Evolutionary conservation across 192 early-diverging fungal genomes (phyloP), one percentile per base, ranked within the genome.

Genomic region (Mortierella hygrophila): DNA sequence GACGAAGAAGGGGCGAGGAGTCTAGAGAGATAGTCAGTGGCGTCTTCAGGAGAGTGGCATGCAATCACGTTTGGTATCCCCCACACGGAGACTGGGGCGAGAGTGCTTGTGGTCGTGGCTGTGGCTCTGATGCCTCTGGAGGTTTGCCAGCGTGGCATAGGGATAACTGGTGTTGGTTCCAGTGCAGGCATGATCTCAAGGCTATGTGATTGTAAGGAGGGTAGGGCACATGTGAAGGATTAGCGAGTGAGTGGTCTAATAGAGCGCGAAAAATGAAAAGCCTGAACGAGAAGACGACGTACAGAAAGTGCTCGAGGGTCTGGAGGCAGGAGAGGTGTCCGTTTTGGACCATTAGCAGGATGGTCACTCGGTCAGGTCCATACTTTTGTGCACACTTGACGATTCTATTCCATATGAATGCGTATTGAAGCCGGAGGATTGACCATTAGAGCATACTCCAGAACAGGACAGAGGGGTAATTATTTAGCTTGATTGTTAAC

Each of bases 221-320:
- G 6, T n/a, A 23, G 8, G 6, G 55, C 6, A 6, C 8, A 60
- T 35, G 1, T 35, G 29, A 55, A 55, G 20, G 52, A 55, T 46
- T 46, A 55, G 52, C 6, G 23, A 29, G n/a, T 26, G 4, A 0
- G 23, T 55, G 16, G 0, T 23, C 52, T 40, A 55, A 55, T 6
- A 16, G 16, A 23, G 16, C 21, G 21, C 0, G 21, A 23, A 2
- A 18, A 21, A 23, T 18, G 35, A 16, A 55, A 55, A 18, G 16
- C 18, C 38, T 40, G 38, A 46, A 23, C 54, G 7, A 55, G n/a
- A 18, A 26, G 20, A 41, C 6, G 16, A 75, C 74, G 52, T 76
- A 82, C 80, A 82, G 42, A 32, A 63, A 75, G 26, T 29, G 40
- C 29, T 82, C 74, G 42, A 82, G 68, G 16, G 80, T 37, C 35